Evolutionary conservation across 192 early-diverging fungal species (phyloP).

Genomic region (Backusella luteola): DNA sequence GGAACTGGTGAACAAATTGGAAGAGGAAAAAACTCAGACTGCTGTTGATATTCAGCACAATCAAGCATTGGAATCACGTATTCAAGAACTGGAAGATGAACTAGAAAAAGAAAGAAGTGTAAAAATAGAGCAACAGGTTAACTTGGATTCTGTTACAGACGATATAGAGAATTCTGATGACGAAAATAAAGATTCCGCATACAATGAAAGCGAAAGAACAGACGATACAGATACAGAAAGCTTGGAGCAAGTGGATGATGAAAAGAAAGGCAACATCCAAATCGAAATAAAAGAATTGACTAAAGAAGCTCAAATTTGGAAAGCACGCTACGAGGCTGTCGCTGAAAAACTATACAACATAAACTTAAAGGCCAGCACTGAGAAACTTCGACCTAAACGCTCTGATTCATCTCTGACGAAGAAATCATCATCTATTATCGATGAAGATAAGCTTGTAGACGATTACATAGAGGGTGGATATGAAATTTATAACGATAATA

Average conservation of each 20-base stretch:
- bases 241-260: neutral
- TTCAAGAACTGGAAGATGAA: neutral
- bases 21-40: constrained; percentile 3
- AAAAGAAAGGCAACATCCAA: neutral
- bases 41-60: constrained; percentile 9
- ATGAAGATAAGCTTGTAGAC: neutral
- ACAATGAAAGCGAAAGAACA: neutral
- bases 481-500: neutral
- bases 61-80: neutral
- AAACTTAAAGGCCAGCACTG: neutral
- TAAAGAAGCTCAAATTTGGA: neutral
- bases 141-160: neutral
- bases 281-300: neutral
- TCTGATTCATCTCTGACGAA: neutral
- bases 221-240: neutral
- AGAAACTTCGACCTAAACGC: neutral
- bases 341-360: neutral
- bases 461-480: neutral
- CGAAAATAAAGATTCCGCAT: neutral
- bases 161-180: neutral
- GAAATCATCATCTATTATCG: neutral
- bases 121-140: neutral
- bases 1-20: neutral
- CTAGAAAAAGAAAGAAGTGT: neutral
- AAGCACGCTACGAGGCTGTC: neutral